phyloP scores from a whole-genome alignment of 2,329 filamentous ascomycete species.

The Elsinoe arachidis region DNA sequence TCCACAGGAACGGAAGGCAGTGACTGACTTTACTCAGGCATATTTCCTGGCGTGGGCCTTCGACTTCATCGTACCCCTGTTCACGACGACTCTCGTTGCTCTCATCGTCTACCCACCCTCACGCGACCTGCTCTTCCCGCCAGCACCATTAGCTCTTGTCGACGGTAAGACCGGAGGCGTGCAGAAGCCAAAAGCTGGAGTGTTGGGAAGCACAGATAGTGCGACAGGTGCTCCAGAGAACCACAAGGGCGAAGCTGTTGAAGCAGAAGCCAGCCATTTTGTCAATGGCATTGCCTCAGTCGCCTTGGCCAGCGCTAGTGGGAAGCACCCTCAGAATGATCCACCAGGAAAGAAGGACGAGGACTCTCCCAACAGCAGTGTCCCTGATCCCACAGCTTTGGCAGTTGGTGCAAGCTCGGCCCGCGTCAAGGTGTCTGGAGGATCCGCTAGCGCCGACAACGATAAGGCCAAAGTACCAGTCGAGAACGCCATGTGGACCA shows the following conservation, averaged over 20 bases:
- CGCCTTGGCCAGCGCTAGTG: slow-evolving; percentile 64
- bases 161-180: slow-evolving; percentile 61
- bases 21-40: slow-evolving; percentile 25
- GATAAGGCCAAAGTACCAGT: slow-evolving; percentile 75
- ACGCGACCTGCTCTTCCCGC: slow-evolving; percentile 61
- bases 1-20: not conserved
- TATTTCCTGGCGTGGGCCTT: slow-evolving; percentile 61
- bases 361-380: slow-evolving; percentile 37
- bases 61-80: slow-evolving; percentile 58
- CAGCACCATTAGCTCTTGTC: slow-evolving; percentile 66
- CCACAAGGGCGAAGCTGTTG: slow-evolving; percentile 72
- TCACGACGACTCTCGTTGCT: slow-evolving; percentile 51
- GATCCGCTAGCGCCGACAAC: slow-evolving; percentile 42
- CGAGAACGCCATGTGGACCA: slow-evolving; percentile 66
- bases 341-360: slow-evolving; percentile 40
- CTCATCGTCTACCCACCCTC: slow-evolving; percentile 58
- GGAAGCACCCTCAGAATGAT: slow-evolving; percentile 64
- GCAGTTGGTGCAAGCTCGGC: slow-evolving; percentile 48
- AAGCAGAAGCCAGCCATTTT: slow-evolving; percentile 74
- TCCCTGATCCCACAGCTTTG: slow-evolving; percentile 54
- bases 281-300: slow-evolving; percentile 65
- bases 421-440: slow-evolving; percentile 45
- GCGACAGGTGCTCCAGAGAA: slow-evolving; percentile 76
- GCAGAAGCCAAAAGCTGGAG: slow-evolving; percentile 67
- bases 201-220: slow-evolving; percentile 66